Percentiles rank a stretch among this genome's conserved stretches.
These are phyloP conservation scores for Boechera divaricarpa DNA, from an alignment of 345 rosid genomes.

Conservation along the genomic window DNA sequence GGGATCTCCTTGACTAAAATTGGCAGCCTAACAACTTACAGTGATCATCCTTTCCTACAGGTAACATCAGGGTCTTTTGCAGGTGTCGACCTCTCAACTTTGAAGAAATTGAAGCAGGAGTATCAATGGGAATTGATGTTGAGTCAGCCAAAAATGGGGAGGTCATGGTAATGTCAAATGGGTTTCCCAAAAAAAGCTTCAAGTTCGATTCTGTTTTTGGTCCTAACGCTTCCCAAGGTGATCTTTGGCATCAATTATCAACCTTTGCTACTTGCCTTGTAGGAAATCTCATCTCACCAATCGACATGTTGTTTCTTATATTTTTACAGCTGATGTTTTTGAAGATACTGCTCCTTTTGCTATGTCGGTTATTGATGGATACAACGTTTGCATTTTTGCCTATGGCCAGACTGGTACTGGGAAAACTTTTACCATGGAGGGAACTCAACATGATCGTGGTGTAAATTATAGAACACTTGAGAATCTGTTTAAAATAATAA, in stretches of 20 bases:
- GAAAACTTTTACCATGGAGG: constrained; percentile 96
- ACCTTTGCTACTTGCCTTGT: constrained; percentile 6
- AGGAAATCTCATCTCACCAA: constrained; percentile 6
- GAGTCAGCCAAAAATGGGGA: constrained; percentile 91
- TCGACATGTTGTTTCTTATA: constrained; percentile 11
- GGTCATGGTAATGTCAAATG: constrained; percentile 76
- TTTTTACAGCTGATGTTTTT: constrained; percentile 72
- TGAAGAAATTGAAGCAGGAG: constrained; percentile 70
- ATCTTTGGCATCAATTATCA: constrained; percentile 28
- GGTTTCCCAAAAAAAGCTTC: constrained; percentile 74
- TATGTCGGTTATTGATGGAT: constrained; percentile 92
- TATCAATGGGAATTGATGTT: constrained; percentile 67
- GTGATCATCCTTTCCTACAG: constrained; percentile 52
- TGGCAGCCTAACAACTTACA: constrained; percentile 34
- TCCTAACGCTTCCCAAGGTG: constrained; percentile 91
- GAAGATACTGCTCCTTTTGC: constrained; percentile 91
- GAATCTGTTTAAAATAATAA: constrained; percentile 69
- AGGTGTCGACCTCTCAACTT: constrained; percentile 84
- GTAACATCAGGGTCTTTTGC: constrained; percentile 97
- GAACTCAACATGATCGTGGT: constrained; percentile 86
- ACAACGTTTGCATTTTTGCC: constrained; percentile 93
- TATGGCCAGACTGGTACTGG: constrained; percentile 98
- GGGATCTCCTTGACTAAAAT: constrained; percentile 17
- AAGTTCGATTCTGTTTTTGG: constrained; percentile 92
- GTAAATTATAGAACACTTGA: constrained; percentile 92